Evolutionary conservation across 2,329 filamentous ascomycete genomes (phyloP).

Genomic region (Gnomoniopsis smithogilvyi): DNA sequence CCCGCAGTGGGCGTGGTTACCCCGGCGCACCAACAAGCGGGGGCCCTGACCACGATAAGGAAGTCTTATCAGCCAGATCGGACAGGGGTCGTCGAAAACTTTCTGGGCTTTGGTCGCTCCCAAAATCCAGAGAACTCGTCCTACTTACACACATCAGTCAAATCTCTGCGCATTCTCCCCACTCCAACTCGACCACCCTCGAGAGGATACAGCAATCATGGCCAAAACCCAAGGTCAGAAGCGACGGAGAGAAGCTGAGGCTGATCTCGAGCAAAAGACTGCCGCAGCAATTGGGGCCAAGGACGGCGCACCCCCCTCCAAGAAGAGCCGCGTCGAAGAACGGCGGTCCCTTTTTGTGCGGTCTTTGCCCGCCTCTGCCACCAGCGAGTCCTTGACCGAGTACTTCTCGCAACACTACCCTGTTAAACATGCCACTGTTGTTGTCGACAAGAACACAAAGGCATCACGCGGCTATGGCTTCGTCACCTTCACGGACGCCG

Average conservation of each 20-base stretch:
- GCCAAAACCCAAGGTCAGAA: constrained; percentile 30
- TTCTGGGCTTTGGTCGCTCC: constrained; percentile 5
- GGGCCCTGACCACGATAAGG: background rate
- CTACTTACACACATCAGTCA: background rate
- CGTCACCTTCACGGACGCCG: constrained; percentile 91
- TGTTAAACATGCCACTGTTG: constrained; percentile 93
- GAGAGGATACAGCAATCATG: constrained; percentile 22
- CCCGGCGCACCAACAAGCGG: constrained; percentile 15
- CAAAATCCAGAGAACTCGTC: background rate
- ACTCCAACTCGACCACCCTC: background rate
- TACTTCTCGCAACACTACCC: constrained; percentile 94
- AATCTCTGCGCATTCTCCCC: background rate
- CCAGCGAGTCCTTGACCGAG: constrained; percentile 77
- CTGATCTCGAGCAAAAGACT: constrained; percentile 24
- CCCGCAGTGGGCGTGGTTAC: constrained; percentile 14
- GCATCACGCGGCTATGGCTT: constrained; percentile 91
- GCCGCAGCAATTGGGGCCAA: constrained; percentile 15
- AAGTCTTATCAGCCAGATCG: constrained; percentile 1
- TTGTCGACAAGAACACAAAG: constrained; percentile 81
- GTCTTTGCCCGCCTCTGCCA: constrained; percentile 74
- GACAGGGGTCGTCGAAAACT: constrained; percentile 11
- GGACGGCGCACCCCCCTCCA: constrained; percentile 35
- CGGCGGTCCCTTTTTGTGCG: constrained; percentile 84
- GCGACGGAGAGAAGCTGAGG: constrained; percentile 33
- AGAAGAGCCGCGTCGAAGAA: constrained; percentile 58